Evolutionary conservation across 139 green algal species (phyloP).

Genomic region (Eudorina sp.): DNA sequence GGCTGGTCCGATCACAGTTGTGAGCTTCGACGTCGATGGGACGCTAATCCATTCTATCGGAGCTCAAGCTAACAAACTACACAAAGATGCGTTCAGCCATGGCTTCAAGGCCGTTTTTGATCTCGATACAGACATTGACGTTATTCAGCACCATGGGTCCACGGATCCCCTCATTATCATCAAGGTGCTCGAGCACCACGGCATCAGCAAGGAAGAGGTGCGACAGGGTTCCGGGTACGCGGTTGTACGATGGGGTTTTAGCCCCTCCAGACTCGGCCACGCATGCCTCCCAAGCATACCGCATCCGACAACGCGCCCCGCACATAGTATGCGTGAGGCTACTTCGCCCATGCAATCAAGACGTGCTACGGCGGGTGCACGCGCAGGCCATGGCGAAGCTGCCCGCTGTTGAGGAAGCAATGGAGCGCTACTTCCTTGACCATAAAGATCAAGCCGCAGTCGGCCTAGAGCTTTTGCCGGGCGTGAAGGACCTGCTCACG

Average conservation of each 20-base stretch:
- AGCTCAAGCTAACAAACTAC: conserved; percentile 68
- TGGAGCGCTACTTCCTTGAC: conserved; percentile 63
- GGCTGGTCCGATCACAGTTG: conserved; percentile 1
- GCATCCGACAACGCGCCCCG: too few species aligned
- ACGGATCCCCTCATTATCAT: conserved; percentile 74
- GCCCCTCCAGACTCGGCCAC: too few species aligned
- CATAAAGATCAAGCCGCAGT: conserved; percentile 42
- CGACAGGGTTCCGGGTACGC: too few species aligned
- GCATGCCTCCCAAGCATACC: too few species aligned
- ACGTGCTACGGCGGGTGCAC: too few species aligned
- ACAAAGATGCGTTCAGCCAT: conserved; percentile 70
- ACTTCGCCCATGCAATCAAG: too few species aligned
- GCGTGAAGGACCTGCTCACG: conserved; percentile 61
- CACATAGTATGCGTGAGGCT: too few species aligned
- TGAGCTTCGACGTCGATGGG: conserved; percentile 72
- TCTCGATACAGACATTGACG: conserved; percentile 61
- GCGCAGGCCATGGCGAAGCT: conserved; percentile 62
- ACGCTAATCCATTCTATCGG: conserved; percentile 73
- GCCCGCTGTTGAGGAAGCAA: conserved; percentile 59
- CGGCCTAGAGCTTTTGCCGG: conserved; percentile 67
- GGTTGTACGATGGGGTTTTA: too few species aligned
- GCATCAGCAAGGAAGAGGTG: conserved; percentile 70
- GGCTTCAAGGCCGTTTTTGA: conserved; percentile 64
- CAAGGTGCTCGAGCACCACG: conserved; percentile 70
- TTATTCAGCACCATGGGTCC: conserved; percentile 48